Evolutionary conservation across 805 yeast genomes (phyloP).

Genomic region (Lipomyces yamadae): DNA sequence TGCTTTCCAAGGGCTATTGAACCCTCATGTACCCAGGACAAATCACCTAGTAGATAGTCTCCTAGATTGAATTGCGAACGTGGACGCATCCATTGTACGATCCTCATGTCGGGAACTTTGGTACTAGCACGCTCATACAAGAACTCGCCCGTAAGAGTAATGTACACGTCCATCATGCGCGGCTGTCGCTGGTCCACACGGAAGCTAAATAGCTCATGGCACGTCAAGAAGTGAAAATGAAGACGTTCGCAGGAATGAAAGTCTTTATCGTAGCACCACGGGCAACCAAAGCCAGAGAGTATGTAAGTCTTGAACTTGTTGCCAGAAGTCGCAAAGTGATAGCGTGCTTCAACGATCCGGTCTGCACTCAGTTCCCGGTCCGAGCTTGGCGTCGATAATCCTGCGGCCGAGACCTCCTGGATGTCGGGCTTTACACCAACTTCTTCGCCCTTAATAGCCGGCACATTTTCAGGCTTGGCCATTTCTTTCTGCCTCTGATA

Average conservation of each 20-base stretch:
- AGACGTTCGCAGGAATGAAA: slow-evolving; percentile 21
- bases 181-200: slow-evolving; percentile 26
- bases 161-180: slow-evolving; percentile 25
- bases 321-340: slow-evolving; percentile 25
- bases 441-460: neutral
- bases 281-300: slow-evolving; percentile 30
- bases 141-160: slow-evolving; percentile 26
- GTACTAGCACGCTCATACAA: slow-evolving; percentile 30
- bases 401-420: slow-evolving; percentile 2
- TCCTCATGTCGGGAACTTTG: slow-evolving; percentile 20
- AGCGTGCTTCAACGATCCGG: slow-evolving; percentile 23
- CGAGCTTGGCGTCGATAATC: slow-evolving; percentile 21
- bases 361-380: slow-evolving; percentile 13
- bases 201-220: slow-evolving; percentile 29
- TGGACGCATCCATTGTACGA: slow-evolving; percentile 32
- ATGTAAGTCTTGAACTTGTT: slow-evolving; percentile 27
- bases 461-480: neutral
- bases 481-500: neutral
- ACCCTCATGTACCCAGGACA: slow-evolving; percentile 30
- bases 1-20: slow-evolving; percentile 11
- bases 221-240: slow-evolving; percentile 31
- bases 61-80: slow-evolving; percentile 14
- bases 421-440: neutral
- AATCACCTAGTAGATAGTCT: slow-evolving; percentile 24
- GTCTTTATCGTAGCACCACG: slow-evolving; percentile 29